phyloP scores from a whole-genome alignment of 2,329 filamentous ascomycete genomes.

The Basipetospora sp. region DNA sequence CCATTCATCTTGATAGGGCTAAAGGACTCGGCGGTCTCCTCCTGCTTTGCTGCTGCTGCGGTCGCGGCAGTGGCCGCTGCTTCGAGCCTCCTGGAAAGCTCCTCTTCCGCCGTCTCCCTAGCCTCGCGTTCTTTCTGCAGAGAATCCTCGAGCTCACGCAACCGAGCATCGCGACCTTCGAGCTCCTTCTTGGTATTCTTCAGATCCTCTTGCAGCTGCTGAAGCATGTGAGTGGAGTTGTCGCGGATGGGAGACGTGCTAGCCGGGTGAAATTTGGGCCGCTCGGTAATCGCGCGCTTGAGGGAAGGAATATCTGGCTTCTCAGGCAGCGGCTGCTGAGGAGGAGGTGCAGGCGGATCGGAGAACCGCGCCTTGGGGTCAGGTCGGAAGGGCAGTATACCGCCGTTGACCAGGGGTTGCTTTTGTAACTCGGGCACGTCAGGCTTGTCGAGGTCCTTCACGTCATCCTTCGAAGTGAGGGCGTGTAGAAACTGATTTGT shows the following conservation, averaged over 20 bases:
- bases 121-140: constrained; percentile 68
- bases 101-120: constrained; percentile 72
- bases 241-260: constrained; percentile 42
- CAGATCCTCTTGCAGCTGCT: constrained; percentile 66
- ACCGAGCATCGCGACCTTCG: constrained; percentile 30
- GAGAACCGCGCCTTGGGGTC: constrained; percentile 77
- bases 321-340: constrained; percentile 82
- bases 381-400: constrained; percentile 41
- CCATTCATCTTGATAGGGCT: constrained; percentile 21
- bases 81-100: constrained; percentile 56
- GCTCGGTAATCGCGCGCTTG: constrained; percentile 63
- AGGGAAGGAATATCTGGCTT: constrained; percentile 71
- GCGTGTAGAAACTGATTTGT: constrained; percentile 69
- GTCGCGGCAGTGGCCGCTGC: constrained; percentile 29
- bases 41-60: not conserved
- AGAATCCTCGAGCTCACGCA: constrained; percentile 51
- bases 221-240: constrained; percentile 57
- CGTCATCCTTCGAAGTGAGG: constrained; percentile 56
- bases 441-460: constrained; percentile 43
- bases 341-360: constrained; percentile 82
- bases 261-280: constrained; percentile 33
- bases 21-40: not conserved
- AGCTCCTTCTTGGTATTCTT: constrained; percentile 70
- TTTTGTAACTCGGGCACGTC: constrained; percentile 34
- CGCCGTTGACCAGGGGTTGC: constrained; percentile 34